Percentiles rank a stretch among this genome's conserved stretches.
Conservation (phyloP, 139 green algal species). For the Chlamydomonas sphaeroides region DNA sequence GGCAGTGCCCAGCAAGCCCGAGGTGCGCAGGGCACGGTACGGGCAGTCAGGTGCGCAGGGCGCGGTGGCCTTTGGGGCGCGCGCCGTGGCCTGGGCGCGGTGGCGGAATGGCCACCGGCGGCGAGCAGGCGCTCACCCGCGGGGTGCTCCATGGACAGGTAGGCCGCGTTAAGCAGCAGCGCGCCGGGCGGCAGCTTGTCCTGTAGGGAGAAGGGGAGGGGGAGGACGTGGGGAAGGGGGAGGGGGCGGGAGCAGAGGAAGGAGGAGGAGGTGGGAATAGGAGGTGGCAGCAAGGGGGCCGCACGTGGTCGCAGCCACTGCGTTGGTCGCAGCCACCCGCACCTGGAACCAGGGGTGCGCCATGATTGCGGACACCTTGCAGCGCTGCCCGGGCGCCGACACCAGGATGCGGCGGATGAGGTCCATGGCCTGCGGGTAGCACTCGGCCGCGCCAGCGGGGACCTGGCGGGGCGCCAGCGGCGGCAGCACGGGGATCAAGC, state of each 20-base stretch:
- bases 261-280: no score
- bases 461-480: neutral
- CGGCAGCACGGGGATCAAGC: neutral
- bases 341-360: conserved; percentile 79
- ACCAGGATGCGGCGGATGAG: conserved; percentile 79
- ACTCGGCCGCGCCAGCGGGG: conserved; percentile 1
- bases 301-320: no score
- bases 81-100: no score
- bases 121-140: neutral
- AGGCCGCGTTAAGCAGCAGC: conserved; percentile 38
- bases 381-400: conserved; percentile 52
- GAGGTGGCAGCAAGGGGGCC: no score
- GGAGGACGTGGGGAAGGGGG: neutral
- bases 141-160: conserved; percentile 36
- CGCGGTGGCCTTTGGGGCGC: no score
- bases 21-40: no score
- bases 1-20: no score
- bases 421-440: conserved; percentile 36
- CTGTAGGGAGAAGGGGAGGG: neutral
- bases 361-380: conserved; percentile 77
- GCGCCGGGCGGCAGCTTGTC: conserved; percentile 43
- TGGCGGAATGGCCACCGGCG: no score
- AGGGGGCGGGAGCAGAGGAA: neutral
- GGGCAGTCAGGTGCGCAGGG: no score
- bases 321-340: no score